Evolutionary conservation across 1,284 basidiomycete species (phyloP).

Genomic region (Cryptococcus sp.): DNA sequence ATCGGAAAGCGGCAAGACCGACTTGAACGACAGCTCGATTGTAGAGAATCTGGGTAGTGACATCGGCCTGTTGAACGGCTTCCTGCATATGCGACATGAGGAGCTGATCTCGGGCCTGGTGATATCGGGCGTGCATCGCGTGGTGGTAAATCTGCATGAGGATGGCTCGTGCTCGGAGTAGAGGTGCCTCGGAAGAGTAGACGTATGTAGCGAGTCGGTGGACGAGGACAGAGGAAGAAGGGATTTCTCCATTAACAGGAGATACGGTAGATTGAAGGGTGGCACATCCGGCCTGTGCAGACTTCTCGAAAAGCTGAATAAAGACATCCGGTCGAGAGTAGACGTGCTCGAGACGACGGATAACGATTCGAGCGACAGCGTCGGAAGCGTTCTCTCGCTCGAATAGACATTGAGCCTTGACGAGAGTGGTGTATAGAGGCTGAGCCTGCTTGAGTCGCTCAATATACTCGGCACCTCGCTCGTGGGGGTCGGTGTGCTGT

Average conservation of each 20-base stretch:
- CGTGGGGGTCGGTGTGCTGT: constrained; percentile 96
- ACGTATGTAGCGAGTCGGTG: constrained; percentile 86
- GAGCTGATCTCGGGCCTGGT: constrained; percentile 95
- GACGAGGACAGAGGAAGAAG: constrained; percentile 63
- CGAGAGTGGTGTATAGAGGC: constrained; percentile 87
- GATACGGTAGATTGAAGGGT: constrained; percentile 61
- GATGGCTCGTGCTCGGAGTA: constrained; percentile 93
- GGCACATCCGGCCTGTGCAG: constrained; percentile 52
- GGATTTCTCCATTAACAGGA: constrained; percentile 53
- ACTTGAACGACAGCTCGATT: constrained; percentile 97
- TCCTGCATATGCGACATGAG: constrained; percentile 99
- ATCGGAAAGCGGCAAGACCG: constrained; percentile 93
- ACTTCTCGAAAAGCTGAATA: constrained; percentile 80
- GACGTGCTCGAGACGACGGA: constrained; percentile 95
- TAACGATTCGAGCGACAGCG: constrained; percentile 79
- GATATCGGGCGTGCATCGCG: constrained; percentile 93
- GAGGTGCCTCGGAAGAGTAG: constrained; percentile 85
- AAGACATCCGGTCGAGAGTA: constrained; percentile 98
- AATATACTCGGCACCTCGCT: constrained; percentile 85
- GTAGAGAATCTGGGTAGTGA: constrained; percentile 95
- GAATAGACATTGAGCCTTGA: constrained; percentile 86
- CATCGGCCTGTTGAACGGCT: constrained; percentile 90
- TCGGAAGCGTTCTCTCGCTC: constrained; percentile 72
- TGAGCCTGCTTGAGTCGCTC: constrained; percentile 94
- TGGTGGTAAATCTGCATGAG: constrained; percentile 97